These are phyloP conservation scores for Parasarocladium wereldwijsianum DNA, from an alignment of 2,329 filamentous ascomycete species.

Conservation along the genomic window DNA sequence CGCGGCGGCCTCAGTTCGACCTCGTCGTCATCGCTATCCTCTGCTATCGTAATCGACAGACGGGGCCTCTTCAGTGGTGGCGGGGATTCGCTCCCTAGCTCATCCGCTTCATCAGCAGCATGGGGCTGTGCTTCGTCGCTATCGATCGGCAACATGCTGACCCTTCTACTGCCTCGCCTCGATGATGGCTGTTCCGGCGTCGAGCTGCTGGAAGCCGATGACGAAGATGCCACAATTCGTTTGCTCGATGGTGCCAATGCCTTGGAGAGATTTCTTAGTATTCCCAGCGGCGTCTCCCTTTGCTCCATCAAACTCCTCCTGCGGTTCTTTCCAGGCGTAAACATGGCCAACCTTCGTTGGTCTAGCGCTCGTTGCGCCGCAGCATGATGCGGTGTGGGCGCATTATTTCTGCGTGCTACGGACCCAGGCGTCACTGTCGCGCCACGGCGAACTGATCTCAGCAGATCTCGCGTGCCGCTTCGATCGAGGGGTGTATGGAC, in stretches of 20 bases:
- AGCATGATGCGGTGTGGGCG: constrained; percentile 44
- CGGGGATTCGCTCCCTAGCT: constrained; percentile 2
- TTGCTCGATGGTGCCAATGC: constrained; percentile 34
- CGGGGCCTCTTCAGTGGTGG: constrained; percentile 34
- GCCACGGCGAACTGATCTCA: constrained; percentile 23
- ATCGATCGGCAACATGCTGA: constrained; percentile 14
- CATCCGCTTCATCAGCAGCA: constrained; percentile 30
- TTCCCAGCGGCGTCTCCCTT: constrained; percentile 38
- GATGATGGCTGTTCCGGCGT: not conserved
- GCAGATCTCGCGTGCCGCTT: constrained; percentile 18
- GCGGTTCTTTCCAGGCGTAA: constrained; percentile 44
- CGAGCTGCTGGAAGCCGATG: constrained; percentile 15
- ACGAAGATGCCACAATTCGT: constrained; percentile 30
- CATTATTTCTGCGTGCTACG: constrained; percentile 26
- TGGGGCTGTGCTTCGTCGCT: constrained; percentile 23
- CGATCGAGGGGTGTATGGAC: constrained; percentile 29
- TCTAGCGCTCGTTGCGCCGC: constrained; percentile 44
- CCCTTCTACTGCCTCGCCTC: constrained; percentile 13
- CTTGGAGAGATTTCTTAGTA: constrained; percentile 38
- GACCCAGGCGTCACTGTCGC: too few species aligned
- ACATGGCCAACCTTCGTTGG: constrained; percentile 40
- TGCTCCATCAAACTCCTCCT: constrained; percentile 42
- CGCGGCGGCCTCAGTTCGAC: constrained; percentile 37
- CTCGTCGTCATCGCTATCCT: constrained; percentile 34
- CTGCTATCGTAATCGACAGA: constrained; percentile 38